Percentiles rank a stretch among this genome's conserved stretches.
Conservation (phyloP, 345 rosid genomes). For the Citrus trifoliata region DNA sequence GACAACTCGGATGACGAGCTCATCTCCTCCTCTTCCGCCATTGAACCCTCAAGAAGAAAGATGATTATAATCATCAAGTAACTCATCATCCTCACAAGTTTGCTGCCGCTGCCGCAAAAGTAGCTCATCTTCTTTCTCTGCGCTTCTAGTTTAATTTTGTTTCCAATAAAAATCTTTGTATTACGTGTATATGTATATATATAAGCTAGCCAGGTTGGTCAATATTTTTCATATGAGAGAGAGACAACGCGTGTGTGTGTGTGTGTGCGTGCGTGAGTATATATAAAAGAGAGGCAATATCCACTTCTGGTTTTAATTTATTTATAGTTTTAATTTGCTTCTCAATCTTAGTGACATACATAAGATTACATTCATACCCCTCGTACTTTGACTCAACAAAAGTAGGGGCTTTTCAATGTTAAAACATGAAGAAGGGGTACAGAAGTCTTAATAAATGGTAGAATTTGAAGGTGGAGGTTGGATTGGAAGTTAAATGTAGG, state of each 20-base stretch:
- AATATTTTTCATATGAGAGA: too few relatives aligned
- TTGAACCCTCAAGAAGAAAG: constrained; percentile 7
- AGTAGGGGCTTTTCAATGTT: background rate
- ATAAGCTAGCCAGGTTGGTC: too few relatives aligned
- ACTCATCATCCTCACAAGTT: background rate
- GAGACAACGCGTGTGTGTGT: too few relatives aligned
- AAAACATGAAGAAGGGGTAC: background rate
- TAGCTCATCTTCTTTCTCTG: constrained; percentile 54
- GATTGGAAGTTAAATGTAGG: constrained; percentile 31
- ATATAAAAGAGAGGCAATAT: background rate
- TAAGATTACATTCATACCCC: constrained; percentile 5
- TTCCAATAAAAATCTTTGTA: background rate
- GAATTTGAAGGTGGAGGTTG: constrained; percentile 11
- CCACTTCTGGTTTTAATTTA: background rate
- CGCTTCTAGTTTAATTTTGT: constrained; percentile 1
- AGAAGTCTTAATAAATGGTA: background rate
- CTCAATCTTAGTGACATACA: too few relatives aligned
- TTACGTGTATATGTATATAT: background rate
- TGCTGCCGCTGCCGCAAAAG: constrained; percentile 23
- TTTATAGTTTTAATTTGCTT: too few relatives aligned
- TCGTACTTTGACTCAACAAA: background rate
- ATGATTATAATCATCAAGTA: constrained; percentile 4
- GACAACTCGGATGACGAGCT: constrained; percentile 11
- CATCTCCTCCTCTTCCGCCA: constrained; percentile 11
- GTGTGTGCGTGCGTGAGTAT: too few relatives aligned